These are phyloP conservation scores for Larix sibirica DNA, from an alignment of 83 land plant species.

Conservation along the genomic window DNA sequence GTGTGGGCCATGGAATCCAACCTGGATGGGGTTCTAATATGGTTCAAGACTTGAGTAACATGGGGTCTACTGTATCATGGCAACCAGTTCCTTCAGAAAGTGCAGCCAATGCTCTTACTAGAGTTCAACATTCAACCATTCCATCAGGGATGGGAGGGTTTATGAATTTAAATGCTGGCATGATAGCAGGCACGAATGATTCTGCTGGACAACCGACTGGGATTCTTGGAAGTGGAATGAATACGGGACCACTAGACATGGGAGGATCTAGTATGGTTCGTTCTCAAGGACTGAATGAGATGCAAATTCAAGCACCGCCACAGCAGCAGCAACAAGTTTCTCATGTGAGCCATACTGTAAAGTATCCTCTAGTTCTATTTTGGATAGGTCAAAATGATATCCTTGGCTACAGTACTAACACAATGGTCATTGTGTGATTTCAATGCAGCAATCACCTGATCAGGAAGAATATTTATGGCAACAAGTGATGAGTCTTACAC, in stretches of 20 bases:
- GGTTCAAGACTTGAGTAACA: conserved; percentile 19
- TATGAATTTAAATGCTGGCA: background rate
- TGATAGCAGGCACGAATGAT: conserved; percentile 8
- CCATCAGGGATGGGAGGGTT: conserved; percentile 11
- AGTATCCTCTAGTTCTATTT: background rate
- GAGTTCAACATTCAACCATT: conserved; percentile 5
- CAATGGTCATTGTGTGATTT: background rate
- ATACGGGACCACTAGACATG: background rate
- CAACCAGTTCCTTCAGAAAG: conserved; percentile 4
- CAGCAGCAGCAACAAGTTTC: conserved; percentile 16
- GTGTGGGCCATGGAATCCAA: conserved; percentile 9
- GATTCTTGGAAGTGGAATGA: background rate
- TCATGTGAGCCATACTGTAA: background rate
- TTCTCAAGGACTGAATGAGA: background rate
- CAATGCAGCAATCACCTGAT: conserved; percentile 63
- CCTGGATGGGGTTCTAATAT: conserved; percentile 19
- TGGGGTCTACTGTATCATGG: conserved; percentile 14
- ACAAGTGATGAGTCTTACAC: conserved; percentile 92
- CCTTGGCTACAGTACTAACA: background rate
- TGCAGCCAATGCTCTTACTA: background rate
- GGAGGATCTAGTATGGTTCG: conserved; percentile 6
- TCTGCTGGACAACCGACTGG: conserved; percentile 3
- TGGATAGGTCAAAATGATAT: background rate
- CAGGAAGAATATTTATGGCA: conserved; percentile 84
- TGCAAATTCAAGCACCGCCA: conserved; percentile 16